These are phyloP conservation scores for Aspergillus texensis DNA, from an alignment of 2,329 filamentous ascomycete species.

Conservation along the genomic window DNA sequence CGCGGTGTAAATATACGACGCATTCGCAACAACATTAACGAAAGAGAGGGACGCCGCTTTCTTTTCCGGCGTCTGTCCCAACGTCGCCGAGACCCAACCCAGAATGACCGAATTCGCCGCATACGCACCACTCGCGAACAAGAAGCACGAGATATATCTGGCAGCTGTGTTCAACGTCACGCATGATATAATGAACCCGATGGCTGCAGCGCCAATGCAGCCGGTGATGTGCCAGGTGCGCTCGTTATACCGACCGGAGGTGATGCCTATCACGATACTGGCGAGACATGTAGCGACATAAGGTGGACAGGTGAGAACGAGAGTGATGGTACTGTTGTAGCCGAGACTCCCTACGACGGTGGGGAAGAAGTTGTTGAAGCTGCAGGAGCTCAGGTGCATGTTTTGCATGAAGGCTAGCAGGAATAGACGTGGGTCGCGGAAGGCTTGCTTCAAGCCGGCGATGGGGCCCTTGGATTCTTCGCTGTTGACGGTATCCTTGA, in stretches of 20 bases:
- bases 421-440: slow-evolving; percentile 39
- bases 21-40: slow-evolving; percentile 41
- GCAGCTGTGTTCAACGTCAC: background rate
- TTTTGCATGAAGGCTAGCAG: slow-evolving; percentile 50
- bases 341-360: slow-evolving; percentile 50
- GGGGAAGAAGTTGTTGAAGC: slow-evolving; percentile 50
- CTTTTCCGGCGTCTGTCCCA: slow-evolving; percentile 44
- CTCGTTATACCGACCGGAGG: slow-evolving; percentile 15
- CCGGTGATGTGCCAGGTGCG: slow-evolving; percentile 20
- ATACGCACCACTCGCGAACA: slow-evolving; percentile 37
- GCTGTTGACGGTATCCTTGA: background rate
- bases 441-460: slow-evolving; percentile 23
- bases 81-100: slow-evolving; percentile 38
- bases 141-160: slow-evolving; percentile 32
- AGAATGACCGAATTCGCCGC: slow-evolving; percentile 40
- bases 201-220: slow-evolving; percentile 13
- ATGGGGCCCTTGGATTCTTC: background rate
- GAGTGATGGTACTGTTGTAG: slow-evolving; percentile 49
- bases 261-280: background rate
- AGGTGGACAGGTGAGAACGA: slow-evolving; percentile 47
- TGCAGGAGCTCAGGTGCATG: slow-evolving; percentile 47
- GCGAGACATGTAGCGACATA: slow-evolving; percentile 9
- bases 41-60: slow-evolving; percentile 39
- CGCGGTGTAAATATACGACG: slow-evolving; percentile 46
- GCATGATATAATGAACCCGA: slow-evolving; percentile 19